Base-by-base conservation (phyloP, 2,329 filamentous ascomycete species). In the Colletotrichum neosansevieriae region DNA sequence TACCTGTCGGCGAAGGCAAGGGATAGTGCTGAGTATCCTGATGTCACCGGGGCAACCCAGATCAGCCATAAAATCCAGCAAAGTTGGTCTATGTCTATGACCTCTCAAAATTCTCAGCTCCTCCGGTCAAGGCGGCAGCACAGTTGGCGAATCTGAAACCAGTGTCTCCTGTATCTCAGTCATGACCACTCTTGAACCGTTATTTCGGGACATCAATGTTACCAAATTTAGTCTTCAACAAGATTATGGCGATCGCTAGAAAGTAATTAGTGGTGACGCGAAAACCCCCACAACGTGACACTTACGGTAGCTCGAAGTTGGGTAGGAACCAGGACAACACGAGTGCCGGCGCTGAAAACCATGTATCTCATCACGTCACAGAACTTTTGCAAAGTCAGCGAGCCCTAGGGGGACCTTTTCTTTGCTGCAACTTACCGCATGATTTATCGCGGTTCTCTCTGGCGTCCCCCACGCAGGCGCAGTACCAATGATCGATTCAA, bases 401-500 rank as follows among this genome's bases (percentile, higher is more conserved):
- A 15, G 32, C 4, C 17, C 32, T 19, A 10, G n/a, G 3, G 32
- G 32, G 11, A 7, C 7, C 24, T n/a, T 4, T 3, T 10, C 11
- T 32, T 24, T 19, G 17, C 17, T 19, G 17, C 17, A 24, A 45
- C 42, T 42, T 24, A 67, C 64, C 7, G 64, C 64, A 10, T 51
- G 59, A 17, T 58, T 67, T 4, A 58, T 53, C 1, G 64, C 64
- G 6, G n/a, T 67, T 38, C 64, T 58, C 19, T 67, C 51, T 9
- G 58, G 64, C n/a, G 50, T 67, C 1, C 64, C 64, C 51, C 64
- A 67, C 21, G 58, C 51, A 15, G 64, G 64, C 3, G 58, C 64
- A 6, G 45, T 51, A 12, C 51, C 64, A 5, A 67, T 44, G 15
- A 67, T 67, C 3, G 64, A 67, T 15, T 67, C 38, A 24, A 63